Conservation (phyloP, 768 basidiomycete species). For the Cystoderma amianthinum region DNA sequence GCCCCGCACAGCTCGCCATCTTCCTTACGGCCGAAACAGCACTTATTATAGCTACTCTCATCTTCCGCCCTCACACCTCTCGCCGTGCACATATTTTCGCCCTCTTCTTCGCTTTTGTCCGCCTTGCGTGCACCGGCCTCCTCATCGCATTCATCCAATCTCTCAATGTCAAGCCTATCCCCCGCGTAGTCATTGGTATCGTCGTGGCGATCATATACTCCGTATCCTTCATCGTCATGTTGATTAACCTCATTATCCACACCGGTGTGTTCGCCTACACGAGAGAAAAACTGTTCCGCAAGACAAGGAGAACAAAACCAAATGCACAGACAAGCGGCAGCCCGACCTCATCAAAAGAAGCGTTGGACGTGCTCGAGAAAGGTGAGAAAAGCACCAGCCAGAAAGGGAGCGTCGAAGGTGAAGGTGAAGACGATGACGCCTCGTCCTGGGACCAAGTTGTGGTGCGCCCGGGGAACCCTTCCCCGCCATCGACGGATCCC, state of each 20-base stretch:
- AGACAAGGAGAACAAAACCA: constrained; percentile 4
- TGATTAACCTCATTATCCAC: constrained; percentile 59
- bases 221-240: constrained; percentile 60
- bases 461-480: constrained; percentile 43
- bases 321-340: constrained; percentile 8
- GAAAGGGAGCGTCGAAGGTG: constrained; percentile 1
- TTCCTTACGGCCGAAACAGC: constrained; percentile 61
- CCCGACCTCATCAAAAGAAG: constrained; percentile 11
- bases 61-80: constrained; percentile 58
- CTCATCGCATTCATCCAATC: constrained; percentile 72
- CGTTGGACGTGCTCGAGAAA: constrained; percentile 35
- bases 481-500: constrained; percentile 36
- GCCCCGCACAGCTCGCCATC: constrained; percentile 62
- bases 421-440: constrained; percentile 1
- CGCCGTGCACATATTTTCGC: constrained; percentile 67
- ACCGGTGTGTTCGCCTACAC: constrained; percentile 26
- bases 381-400: constrained; percentile 25
- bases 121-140: constrained; percentile 64
- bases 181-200: constrained; percentile 75
- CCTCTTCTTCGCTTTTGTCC: constrained; percentile 57
- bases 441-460: constrained; percentile 7
- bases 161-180: constrained; percentile 63
- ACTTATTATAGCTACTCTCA: constrained; percentile 44
- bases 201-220: constrained; percentile 68
- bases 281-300: constrained; percentile 19